Evolutionary conservation across 495 filamentous ascomycete genomes (phyloP).

Genomic region (Haplographium delicatum): DNA sequence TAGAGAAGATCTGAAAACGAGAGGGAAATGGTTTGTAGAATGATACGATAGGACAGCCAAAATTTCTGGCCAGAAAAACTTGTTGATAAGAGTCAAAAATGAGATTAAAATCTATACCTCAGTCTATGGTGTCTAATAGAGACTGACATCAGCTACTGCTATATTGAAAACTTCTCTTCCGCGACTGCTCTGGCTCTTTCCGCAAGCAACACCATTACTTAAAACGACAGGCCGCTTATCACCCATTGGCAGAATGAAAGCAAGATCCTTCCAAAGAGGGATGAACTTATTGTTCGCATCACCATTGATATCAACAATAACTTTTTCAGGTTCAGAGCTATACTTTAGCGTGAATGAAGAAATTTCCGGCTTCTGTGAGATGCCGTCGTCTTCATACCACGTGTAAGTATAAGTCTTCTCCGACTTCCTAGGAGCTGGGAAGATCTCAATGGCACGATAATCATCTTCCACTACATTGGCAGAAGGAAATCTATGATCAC

Average conservation of each 20-base stretch:
- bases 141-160: too few relatives aligned
- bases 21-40: slow-evolving; percentile 13
- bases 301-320: slow-evolving; percentile 34
- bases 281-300: slow-evolving; percentile 36
- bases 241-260: slow-evolving; percentile 45
- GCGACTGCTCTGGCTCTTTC: not conserved
- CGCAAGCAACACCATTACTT: not conserved
- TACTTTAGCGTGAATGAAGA: slow-evolving; percentile 40
- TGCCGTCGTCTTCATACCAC: slow-evolving; percentile 64
- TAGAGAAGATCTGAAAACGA: slow-evolving; percentile 1
- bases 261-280: slow-evolving; percentile 49
- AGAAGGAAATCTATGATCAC: slow-evolving; percentile 49
- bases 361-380: slow-evolving; percentile 40
- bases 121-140: too few relatives aligned
- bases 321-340: slow-evolving; percentile 37
- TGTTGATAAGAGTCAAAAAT: not conserved
- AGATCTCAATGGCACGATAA: slow-evolving; percentile 58
- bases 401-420: slow-evolving; percentile 36
- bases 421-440: slow-evolving; percentile 44
- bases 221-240: slow-evolving; percentile 40
- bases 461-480: slow-evolving; percentile 53
- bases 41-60: not conserved
- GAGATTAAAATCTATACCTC: not conserved
- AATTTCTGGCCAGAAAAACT: not conserved
- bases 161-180: slow-evolving; percentile 1